A percentile compares a stretch with the other conserved stretches of the same genome.
Conservation (phyloP, 345 rosid genomes). For the Arabidopsis thaliana region DNA sequence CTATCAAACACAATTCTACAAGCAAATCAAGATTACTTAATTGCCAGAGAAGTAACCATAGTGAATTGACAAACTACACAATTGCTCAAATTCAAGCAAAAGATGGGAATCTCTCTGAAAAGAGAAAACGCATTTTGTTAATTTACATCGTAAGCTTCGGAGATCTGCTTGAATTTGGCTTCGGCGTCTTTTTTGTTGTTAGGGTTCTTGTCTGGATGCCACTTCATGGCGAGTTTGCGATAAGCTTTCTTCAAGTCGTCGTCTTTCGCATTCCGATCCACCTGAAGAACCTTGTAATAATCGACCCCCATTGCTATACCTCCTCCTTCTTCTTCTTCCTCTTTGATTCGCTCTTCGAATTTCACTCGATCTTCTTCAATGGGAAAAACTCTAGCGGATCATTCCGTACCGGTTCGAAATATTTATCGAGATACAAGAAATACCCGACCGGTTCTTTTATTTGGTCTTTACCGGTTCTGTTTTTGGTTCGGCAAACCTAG, state of each 20-base stretch:
- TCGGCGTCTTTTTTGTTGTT: constrained; percentile 83
- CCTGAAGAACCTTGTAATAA: constrained; percentile 77
- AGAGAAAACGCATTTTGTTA: not conserved
- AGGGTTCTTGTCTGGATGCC: constrained; percentile 97
- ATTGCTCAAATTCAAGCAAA: constrained; percentile 7
- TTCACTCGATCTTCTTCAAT: constrained; percentile 34
- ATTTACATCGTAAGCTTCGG: constrained; percentile 88
- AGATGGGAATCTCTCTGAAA: not conserved
- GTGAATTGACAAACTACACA: constrained; percentile 20
- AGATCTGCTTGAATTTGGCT: constrained; percentile 90
- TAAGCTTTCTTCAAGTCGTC: constrained; percentile 91
- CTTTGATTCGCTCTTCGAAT: constrained; percentile 20
- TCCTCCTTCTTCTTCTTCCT: not conserved
- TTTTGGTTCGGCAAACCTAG: not conserved
- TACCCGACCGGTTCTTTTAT: not conserved
- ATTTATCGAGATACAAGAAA: not conserved
- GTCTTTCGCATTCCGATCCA: constrained; percentile 73
- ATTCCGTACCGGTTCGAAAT: constrained; percentile 15
- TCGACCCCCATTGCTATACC: constrained; percentile 66
- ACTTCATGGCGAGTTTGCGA: constrained; percentile 89
- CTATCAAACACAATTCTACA: not conserved
- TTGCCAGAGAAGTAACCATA: constrained; percentile 6
- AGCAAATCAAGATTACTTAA: not conserved
- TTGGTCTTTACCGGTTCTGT: constrained; percentile 1
- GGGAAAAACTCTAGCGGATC: constrained; percentile 9